Base-by-base conservation (phyloP, 2,329 filamentous ascomycete species). In the Epichloe aotearoae region DNA sequence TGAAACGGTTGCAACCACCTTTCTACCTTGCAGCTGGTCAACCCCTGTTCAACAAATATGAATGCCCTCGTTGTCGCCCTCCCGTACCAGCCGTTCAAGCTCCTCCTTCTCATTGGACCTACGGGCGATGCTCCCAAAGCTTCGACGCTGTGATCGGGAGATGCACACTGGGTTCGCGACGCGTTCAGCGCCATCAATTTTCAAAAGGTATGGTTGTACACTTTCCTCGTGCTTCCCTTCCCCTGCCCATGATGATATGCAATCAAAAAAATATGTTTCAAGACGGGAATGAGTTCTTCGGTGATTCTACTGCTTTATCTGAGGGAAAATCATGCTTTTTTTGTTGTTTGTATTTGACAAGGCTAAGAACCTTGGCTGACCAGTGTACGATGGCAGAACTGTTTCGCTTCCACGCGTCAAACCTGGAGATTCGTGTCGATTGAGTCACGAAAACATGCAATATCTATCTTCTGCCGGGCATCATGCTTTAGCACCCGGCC, bases 231-330 rank as follows among this genome's bases (percentile, higher is more conserved):
- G 15, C 20, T 4, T 33, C 26, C 44, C 17, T 43, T 43, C 3
- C 2, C 26, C 7, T 8, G 42, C 48, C 48, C 46, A 23, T 57
- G 55, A 60, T 57, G 54, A 57, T 34, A 48, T 49, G 38, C 39
- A 53, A 52, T 49, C 48, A 30, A 50, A 57, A 30, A 58, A 57
- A 52, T 52, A 66, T 68, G 64, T 67, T 67, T 67, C 63, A 66
- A 67, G 65, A 67, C 64, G 63, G 62, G 63, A 64, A 63, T 68
- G 62, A 64, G 59, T 47, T 57, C 51, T 52, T 58, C 58, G 44
- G 57, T 67, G 66, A 66, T 64, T 65, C 60, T 56, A 62, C 52
- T 45, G 40, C 49, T 46, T 46, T 20, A 33, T 14, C 46, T 48
- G 50, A 51, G 45, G 40, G 17, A 15, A 17, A 7, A 17, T 36